Percentiles rank a stretch among this genome's conserved stretches.
These are phyloP conservation scores for Raffaelea albimanens DNA, from an alignment of 2,329 filamentous ascomycete genomes.

Conservation along the genomic window DNA sequence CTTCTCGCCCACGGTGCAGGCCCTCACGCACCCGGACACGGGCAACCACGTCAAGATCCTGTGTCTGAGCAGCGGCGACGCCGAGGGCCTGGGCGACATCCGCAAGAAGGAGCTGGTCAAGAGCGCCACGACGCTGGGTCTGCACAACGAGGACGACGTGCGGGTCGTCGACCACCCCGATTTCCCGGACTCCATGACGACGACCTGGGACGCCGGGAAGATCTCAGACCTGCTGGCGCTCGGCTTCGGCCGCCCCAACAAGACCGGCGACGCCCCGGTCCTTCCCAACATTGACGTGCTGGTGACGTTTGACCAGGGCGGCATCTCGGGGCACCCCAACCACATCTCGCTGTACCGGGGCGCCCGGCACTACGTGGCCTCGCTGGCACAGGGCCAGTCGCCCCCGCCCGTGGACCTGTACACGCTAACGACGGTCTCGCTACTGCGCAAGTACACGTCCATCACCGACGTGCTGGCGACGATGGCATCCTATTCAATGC, in stretches of 20 bases:
- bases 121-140: slow-evolving; percentile 67
- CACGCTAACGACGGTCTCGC: slow-evolving; percentile 63
- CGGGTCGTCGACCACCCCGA: slow-evolving; percentile 64
- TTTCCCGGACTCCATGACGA: slow-evolving; percentile 86
- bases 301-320: slow-evolving; percentile 78
- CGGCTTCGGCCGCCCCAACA: slow-evolving; percentile 52
- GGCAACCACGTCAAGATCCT: slow-evolving; percentile 92
- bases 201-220: slow-evolving; percentile 61
- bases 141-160: slow-evolving; percentile 67
- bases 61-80: slow-evolving; percentile 83
- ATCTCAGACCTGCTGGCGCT: slow-evolving; percentile 62
- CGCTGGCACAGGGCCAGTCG: slow-evolving; percentile 54
- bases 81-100: slow-evolving; percentile 75
- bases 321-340: slow-evolving; percentile 85
- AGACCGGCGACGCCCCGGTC: slow-evolving; percentile 19
- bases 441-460: slow-evolving; percentile 72
- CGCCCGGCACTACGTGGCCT: slow-evolving; percentile 60
- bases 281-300: slow-evolving; percentile 63
- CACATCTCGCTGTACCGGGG: slow-evolving; percentile 85
- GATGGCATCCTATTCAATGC: slow-evolving; percentile 33
- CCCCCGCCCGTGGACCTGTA: slow-evolving; percentile 73
- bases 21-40: slow-evolving; percentile 68
- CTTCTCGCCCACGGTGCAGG: slow-evolving; percentile 80
- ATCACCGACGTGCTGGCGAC: slow-evolving; percentile 61
- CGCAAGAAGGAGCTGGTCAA: slow-evolving; percentile 76